Conservation (phyloP, 1,284 basidiomycete species). For the Phylloboletellus chloephorus region DNA sequence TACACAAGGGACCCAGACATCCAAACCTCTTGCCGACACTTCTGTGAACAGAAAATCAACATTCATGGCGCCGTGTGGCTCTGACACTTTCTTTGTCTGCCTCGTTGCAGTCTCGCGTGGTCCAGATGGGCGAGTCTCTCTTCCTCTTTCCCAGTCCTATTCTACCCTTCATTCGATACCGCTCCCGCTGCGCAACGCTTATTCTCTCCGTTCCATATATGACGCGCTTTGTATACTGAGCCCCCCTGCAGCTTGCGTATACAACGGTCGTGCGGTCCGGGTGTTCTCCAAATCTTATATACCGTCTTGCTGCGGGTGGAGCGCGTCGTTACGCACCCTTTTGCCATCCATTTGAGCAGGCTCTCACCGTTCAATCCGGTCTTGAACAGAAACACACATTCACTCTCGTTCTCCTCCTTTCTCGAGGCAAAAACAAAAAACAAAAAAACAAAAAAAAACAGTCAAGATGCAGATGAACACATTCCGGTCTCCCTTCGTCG, state of each 20-base stretch:
- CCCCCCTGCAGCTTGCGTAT: constrained; percentile 1
- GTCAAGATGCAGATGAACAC: constrained; percentile 19
- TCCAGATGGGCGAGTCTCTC: background rate
- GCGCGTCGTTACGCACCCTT: background rate
- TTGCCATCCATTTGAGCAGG: constrained; percentile 3
- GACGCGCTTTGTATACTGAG: constrained; percentile 8
- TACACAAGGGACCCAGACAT: constrained; percentile 8
- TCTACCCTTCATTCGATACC: background rate
- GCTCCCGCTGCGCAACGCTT: background rate
- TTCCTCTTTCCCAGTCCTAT: background rate
- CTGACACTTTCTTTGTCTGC: constrained; percentile 1
- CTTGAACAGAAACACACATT: background rate
- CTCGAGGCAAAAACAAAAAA: background rate
- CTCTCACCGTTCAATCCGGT: background rate
- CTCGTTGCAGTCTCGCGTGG: constrained; percentile 3
- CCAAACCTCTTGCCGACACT: background rate
- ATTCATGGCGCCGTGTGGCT: background rate
- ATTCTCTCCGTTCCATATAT: constrained; percentile 9
- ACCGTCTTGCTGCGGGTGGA: background rate
- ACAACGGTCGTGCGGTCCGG: background rate
- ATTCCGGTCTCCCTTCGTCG: constrained; percentile 19
- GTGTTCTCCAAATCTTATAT: background rate
- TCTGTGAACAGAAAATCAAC: no score
- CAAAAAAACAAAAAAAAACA: no score
- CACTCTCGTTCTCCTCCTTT: constrained; percentile 3